phyloP scores from a whole-genome alignment of 805 yeast genomes.

The Lipomyces kockii region DNA sequence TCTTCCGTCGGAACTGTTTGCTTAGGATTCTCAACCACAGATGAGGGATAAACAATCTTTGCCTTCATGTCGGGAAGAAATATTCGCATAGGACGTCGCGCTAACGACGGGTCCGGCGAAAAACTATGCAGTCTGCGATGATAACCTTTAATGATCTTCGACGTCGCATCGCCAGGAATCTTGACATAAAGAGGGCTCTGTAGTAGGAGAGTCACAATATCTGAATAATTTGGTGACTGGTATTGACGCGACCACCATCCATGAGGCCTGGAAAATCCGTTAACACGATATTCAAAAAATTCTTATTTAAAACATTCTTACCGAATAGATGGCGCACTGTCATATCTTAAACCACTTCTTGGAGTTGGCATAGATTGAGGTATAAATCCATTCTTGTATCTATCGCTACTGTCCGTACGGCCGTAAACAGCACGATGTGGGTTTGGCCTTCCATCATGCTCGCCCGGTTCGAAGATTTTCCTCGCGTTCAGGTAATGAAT shows the following conservation, averaged over 20 bases:
- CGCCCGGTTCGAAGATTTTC: background rate
- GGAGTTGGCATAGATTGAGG: background rate
- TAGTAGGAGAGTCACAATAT: slow-evolving; percentile 2
- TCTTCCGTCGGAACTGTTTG: background rate
- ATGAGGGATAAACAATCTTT: background rate
- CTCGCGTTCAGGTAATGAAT: background rate
- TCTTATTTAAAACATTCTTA: background rate
- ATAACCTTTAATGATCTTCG: slow-evolving; percentile 28
- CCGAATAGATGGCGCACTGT: background rate
- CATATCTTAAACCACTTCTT: background rate
- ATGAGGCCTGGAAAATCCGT: background rate
- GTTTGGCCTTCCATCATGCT: background rate
- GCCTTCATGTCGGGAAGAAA: slow-evolving; percentile 5
- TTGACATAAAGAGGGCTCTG: slow-evolving; percentile 34
- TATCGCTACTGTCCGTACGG: background rate
- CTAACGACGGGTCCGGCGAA: background rate
- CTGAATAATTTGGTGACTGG: background rate
- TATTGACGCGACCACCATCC: background rate
- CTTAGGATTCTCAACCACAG: background rate
- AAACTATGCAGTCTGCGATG: background rate
- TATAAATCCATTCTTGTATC: background rate
- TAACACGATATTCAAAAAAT: background rate
- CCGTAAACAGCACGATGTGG: background rate
- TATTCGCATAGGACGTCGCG: slow-evolving; percentile 8
- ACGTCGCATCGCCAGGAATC: slow-evolving; percentile 25